Conservation (phyloP, 2,329 filamentous ascomycete species). For the Claviceps humidiphila region DNA sequence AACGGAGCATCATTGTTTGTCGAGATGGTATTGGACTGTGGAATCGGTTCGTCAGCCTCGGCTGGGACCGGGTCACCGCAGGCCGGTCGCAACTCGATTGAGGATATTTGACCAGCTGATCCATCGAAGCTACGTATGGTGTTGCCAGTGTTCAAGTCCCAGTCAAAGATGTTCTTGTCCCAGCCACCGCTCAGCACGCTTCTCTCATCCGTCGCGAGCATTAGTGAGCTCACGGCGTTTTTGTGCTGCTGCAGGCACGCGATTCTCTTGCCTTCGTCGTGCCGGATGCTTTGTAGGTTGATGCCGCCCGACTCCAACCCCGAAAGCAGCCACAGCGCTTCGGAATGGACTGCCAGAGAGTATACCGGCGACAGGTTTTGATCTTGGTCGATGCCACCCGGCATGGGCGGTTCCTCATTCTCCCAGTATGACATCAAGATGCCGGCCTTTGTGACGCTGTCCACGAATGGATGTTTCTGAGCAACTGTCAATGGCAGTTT, state of each 20-base stretch:
- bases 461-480: conserved; percentile 91
- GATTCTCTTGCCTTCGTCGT: conserved; percentile 89
- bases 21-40: conserved; percentile 54
- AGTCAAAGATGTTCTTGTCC: conserved; percentile 90
- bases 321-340: conserved; percentile 82
- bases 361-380: conserved; percentile 77
- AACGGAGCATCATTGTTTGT: conserved; percentile 58
- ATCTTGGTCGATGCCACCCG: conserved; percentile 38
- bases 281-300: conserved; percentile 82
- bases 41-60: conserved; percentile 45
- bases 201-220: conserved; percentile 69
- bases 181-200: conserved; percentile 86
- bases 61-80: conserved; percentile 64
- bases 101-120: conserved; percentile 71
- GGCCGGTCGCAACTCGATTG: conserved; percentile 72
- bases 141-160: conserved; percentile 83
- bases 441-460: conserved; percentile 90
- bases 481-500: conserved; percentile 89
- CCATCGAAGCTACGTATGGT: conserved; percentile 64
- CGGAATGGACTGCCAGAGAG: conserved; percentile 78
- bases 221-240: conserved; percentile 81
- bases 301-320: conserved; percentile 85
- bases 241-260: conserved; percentile 69
- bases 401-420: conserved; percentile 62
- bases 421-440: conserved; percentile 97